Base-by-base conservation (phyloP, 2,329 filamentous ascomycete genomes). In the Monosporascus sp. region DNA sequence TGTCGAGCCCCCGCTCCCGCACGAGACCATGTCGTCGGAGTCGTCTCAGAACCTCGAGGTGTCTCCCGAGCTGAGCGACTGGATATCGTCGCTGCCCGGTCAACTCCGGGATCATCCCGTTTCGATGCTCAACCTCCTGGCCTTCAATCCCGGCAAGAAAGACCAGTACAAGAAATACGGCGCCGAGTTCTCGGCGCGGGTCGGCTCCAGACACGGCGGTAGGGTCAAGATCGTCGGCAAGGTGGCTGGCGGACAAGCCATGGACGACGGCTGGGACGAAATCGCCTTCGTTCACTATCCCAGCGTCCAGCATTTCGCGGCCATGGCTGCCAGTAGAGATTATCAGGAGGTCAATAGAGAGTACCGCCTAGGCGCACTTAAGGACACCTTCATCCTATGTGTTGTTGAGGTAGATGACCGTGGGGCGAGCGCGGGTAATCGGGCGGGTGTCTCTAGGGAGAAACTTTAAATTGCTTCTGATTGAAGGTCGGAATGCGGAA, bases 221-320 rank as follows among this genome's bases (percentile, higher is more conserved):
- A 70, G 72, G 53, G 83, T 83, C 2, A 86, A 86, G 68, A 71
- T 86, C 6, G 81, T 85, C 0, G 83, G 83, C 0, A 81, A 75
- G 51, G 79, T 84, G 31, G 31, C 11, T 34, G 31, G 31, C 31
- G 31, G 31, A 11, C 31, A 14, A 14, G 31, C 31, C 31, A 34
- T 34, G 20, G 54, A 56, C 46, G 68, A 66, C 14, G 69, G 68
- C 50, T 86, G 83, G 83, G 79, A 86, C 63, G 83, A 86, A 67
- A 74, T 86, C 55, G 82, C 83, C 0, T 71, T 86, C 44, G 83
- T 83, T 51, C 82, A 85, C 69, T 86, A 86, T 66, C 82, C 83
- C 3, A 82, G 75, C 49, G 78, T 85, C 37, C 57, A 66, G 55
- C 82, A 86, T 65, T 86, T 86, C 61, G 78, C 78, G 44, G 81